These are phyloP conservation scores for Alternaria brassicicola DNA, from an alignment of 2,329 filamentous ascomycete genomes.

Conservation along the genomic window DNA sequence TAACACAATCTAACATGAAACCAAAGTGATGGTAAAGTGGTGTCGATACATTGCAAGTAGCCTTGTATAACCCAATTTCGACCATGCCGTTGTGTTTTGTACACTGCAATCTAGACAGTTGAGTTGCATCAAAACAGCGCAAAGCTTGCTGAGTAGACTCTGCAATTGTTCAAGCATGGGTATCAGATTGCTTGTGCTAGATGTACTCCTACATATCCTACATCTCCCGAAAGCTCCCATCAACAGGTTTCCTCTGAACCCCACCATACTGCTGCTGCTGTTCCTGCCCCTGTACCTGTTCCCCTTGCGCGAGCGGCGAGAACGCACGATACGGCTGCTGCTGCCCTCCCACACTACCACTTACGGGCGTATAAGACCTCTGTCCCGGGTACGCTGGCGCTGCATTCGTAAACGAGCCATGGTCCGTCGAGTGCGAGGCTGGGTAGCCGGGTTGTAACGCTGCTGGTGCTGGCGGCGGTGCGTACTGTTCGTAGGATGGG, in stretches of 20 bases:
- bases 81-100: too few species aligned
- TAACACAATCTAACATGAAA: too few species aligned
- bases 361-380: constrained; percentile 5
- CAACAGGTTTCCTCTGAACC: background rate
- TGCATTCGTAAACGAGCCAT: background rate
- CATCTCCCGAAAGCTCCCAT: constrained; percentile 10
- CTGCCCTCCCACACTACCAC: background rate
- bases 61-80: too few species aligned
- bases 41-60: too few species aligned
- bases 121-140: too few species aligned
- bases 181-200: background rate
- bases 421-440: background rate
- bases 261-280: constrained; percentile 4
- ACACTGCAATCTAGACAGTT: too few species aligned
- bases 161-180: too few species aligned
- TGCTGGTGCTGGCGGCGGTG: background rate
- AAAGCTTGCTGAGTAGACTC: too few species aligned
- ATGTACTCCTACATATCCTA: too few species aligned
- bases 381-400: constrained; percentile 9
- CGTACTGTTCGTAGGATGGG: constrained; percentile 3
- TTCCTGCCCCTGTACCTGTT: background rate
- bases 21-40: too few species aligned
- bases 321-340: constrained; percentile 9
- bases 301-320: background rate
- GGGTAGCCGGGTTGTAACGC: background rate